Base-by-base conservation (phyloP, 192 early-diverging fungal genomes). In the Pilaira anomala region DNA sequence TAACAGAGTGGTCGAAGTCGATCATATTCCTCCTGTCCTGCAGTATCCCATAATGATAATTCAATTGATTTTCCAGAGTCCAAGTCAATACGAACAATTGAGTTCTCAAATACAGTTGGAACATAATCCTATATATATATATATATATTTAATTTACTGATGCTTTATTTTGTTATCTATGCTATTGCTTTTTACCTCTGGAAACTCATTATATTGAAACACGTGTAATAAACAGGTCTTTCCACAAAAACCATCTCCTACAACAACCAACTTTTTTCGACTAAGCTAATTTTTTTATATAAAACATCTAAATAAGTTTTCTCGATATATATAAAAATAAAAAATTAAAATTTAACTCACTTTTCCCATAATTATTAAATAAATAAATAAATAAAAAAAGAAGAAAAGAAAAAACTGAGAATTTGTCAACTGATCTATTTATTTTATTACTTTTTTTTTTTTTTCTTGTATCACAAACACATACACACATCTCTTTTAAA, bases 21-120 rank as follows among this genome's bases (percentile, higher is more conserved):
- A 70, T 94, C 93, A 75, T 94, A 94, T 33, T 95, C 93, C 76
- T 95, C 93, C 78, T 95, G 93, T 28, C 93, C 93, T 49, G 93
- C 93, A 13, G 93, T 95, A 81, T 95, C 93, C 92, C 91, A 95
- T 56, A 95, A 80, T 16, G 92, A 92, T 52, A 95, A 73, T 71
- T 92, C 94, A 73, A 95, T 93, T 49, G 91, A 90, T 70, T 92
- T 93, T 62, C 91, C 92, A 0, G 55, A 22, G 68, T 93, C 93
- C 7, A 95, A 90, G 90, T 93, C 93, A 42, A 95, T 90, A 72
- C 92, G 93, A 45, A 91, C 91, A 41, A 90, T 92, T 80, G 93
- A 95, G 77, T 93, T 95, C 78, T 95, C 93, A 69, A 95, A 94
- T 8, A 77, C 68, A 2, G 75, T 74, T 39, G 75, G 75, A 12